Evolutionary conservation across 169 alveolate genomes (phyloP).

Genomic region (Plasmodium blacklocki): DNA sequence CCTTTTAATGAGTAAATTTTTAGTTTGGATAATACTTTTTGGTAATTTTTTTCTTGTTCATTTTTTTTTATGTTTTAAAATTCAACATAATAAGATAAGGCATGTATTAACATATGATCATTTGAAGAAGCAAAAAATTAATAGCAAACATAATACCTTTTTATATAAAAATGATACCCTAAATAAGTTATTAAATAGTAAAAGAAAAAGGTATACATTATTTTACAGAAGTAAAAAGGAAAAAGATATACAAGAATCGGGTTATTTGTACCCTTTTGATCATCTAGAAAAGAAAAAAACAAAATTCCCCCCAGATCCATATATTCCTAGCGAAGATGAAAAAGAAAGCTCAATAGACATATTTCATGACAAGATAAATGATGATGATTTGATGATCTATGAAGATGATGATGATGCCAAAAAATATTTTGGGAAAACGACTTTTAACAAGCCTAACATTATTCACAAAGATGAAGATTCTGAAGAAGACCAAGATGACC

Average conservation of each 20-base stretch:
- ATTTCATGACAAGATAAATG: constrained; percentile 13
- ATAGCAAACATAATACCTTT: neutral
- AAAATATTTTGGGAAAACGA: constrained; percentile 46
- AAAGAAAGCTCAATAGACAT: constrained; percentile 4
- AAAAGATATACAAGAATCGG: constrained; percentile 61
- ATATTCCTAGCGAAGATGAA: constrained; percentile 49
- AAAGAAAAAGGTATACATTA: constrained; percentile 3
- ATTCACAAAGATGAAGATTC: neutral
- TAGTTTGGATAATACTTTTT: neutral
- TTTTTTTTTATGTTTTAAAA: constrained; percentile 19
- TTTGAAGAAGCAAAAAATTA: neutral
- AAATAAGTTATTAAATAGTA: neutral
- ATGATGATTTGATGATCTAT: constrained; percentile 23
- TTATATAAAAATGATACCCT: neutral
- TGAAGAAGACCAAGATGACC: neutral
- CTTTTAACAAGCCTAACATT: constrained; percentile 20
- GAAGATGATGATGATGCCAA: constrained; percentile 74
- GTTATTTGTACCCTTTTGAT: constrained; percentile 69
- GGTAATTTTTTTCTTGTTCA: constrained; percentile 18
- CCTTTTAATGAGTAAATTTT: constrained; percentile 44
- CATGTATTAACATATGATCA: neutral
- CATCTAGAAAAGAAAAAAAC: constrained; percentile 69
- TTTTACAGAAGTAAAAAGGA: constrained; percentile 63
- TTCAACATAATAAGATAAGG: neutral
- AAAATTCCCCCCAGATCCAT: constrained; percentile 75